Conservation (phyloP, 805 yeast genomes). For the Candida lessepsii region DNA sequence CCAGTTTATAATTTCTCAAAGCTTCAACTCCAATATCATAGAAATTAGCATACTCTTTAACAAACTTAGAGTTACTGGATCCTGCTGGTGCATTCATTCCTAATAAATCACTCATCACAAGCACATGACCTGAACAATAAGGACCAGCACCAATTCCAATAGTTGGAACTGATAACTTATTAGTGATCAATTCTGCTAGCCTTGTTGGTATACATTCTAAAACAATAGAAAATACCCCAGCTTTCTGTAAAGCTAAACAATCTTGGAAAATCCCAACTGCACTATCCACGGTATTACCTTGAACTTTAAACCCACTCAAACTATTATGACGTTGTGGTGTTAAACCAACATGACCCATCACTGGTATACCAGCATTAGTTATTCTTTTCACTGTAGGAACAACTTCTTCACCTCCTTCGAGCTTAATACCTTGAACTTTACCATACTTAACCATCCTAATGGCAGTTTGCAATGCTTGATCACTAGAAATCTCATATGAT, state of each 20-base stretch:
- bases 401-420: conserved; percentile 77
- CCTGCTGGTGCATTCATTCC: conserved; percentile 62
- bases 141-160: conserved; percentile 97
- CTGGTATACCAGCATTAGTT: conserved; percentile 75
- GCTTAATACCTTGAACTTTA: conserved; percentile 68
- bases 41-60: conserved; percentile 62
- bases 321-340: conserved; percentile 85
- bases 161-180: conserved; percentile 64
- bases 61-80: conserved; percentile 64
- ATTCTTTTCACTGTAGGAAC: conserved; percentile 53
- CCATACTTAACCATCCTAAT: conserved; percentile 53
- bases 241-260: conserved; percentile 64
- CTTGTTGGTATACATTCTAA: conserved; percentile 84
- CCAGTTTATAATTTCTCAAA: conserved; percentile 52
- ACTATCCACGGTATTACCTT: conserved; percentile 57
- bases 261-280: conserved; percentile 63
- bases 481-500: conserved; percentile 62
- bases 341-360: conserved; percentile 87
- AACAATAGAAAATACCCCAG: conserved; percentile 75
- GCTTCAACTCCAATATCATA: conserved; percentile 50
- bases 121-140: conserved; percentile 80
- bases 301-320: conserved; percentile 85
- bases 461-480: conserved; percentile 62
- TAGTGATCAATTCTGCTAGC: conserved; percentile 65
- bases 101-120: conserved; percentile 80